A percentile compares a stretch with the other conserved stretches of the same genome.
Evolutionary conservation across 345 rosid species (phyloP).

Genomic region (Citrus australasica): DNA sequence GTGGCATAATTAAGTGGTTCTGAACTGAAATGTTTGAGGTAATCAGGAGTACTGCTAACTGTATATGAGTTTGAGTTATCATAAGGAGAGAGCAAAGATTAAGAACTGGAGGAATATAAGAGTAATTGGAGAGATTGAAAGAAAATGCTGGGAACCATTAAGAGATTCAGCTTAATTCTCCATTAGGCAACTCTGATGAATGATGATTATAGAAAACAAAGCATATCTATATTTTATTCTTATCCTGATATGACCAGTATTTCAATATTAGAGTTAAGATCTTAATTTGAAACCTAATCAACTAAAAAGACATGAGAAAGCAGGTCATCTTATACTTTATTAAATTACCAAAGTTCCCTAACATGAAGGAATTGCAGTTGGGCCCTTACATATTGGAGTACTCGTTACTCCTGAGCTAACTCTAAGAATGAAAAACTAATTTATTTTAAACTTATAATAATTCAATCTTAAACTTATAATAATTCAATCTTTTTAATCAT

Average conservation of each 20-base stretch:
- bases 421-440: not conserved
- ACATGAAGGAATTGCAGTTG: not conserved
- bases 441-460: not conserved
- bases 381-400: not conserved
- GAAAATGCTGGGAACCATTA: not conserved
- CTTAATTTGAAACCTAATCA: not conserved
- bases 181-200: not conserved
- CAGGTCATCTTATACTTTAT: not conserved
- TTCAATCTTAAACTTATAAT: not conserved
- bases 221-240: not conserved
- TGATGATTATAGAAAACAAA: not conserved
- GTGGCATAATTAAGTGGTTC: not conserved
- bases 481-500: not conserved
- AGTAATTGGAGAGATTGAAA: not conserved
- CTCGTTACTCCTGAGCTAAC: not conserved
- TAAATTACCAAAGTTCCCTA: not conserved
- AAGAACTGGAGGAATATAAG: not conserved
- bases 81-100: not conserved
- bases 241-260: not conserved
- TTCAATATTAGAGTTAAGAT: not conserved
- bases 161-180: not conserved
- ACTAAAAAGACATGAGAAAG: not conserved
- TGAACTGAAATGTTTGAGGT: not conserved
- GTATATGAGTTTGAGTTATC: not conserved
- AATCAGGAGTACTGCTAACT: not conserved